Conservation (phyloP, 176 grass and related monocot species). For the Zea mays region Zm-B73-REFERENCE-NAM-5.0 NC_050103.1:141410001-141410500, state of each 20-base stretch:
- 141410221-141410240: background rate
- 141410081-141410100: background rate
- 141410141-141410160: constrained; percentile 8
- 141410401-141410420: too few relatives aligned
- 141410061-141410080: background rate
- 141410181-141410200: background rate
- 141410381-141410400: too few relatives aligned
- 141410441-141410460: too few relatives aligned
- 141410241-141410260: background rate
- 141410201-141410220: background rate
- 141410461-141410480: too few relatives aligned
- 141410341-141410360: too few relatives aligned
- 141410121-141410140: background rate
- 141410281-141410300: background rate
- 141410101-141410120: constrained; percentile 6
- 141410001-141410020: background rate
- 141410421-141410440: too few relatives aligned
- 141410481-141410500: too few relatives aligned
- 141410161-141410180: constrained; percentile 20
- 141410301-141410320: too few relatives aligned
- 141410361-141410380: too few relatives aligned
- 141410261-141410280: background rate
- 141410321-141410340: too few relatives aligned
- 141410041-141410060: background rate
- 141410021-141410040: background rate